phyloP scores from a whole-genome alignment of 305 asterid genomes.

The Solanum aculeatissimum region DNA sequence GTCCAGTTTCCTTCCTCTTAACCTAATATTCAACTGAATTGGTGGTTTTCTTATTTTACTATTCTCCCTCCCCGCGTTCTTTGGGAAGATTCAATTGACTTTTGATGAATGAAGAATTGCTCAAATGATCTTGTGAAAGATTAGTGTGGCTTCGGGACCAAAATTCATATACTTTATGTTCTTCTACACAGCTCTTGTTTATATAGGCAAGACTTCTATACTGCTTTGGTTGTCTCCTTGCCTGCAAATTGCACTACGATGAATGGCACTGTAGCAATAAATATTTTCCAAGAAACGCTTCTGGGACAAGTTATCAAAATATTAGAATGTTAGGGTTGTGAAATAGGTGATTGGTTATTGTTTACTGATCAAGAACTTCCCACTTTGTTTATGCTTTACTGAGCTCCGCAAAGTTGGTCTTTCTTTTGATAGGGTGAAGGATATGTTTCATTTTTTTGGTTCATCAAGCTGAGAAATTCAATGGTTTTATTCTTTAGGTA shows the following conservation, averaged over 20 bases:
- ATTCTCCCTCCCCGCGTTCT: not conserved
- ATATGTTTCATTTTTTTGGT: not conserved
- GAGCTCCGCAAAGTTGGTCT: not conserved
- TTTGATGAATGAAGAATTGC: not conserved
- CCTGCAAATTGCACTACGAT: not conserved
- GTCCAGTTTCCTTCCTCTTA: not conserved
- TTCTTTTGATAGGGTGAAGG: not conserved
- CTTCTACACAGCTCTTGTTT: not conserved
- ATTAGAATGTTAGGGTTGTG: not conserved
- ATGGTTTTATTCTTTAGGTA: conserved; percentile 41
- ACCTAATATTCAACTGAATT: not conserved
- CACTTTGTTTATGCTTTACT: not conserved
- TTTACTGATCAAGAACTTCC: not conserved
- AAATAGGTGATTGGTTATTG: not conserved
- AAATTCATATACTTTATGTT: not conserved
- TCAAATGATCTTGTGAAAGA: not conserved
- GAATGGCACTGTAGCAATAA: not conserved
- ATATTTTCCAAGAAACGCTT: not conserved
- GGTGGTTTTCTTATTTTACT: not conserved
- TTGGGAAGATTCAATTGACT: not conserved
- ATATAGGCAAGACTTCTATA: not conserved
- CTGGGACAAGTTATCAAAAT: not conserved
- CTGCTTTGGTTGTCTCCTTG: not conserved
- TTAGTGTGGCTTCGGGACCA: not conserved
- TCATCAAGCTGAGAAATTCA: not conserved